Evolutionary conservation across 768 basidiomycete genomes (phyloP).

Genomic region (Austroboletus festivus): DNA sequence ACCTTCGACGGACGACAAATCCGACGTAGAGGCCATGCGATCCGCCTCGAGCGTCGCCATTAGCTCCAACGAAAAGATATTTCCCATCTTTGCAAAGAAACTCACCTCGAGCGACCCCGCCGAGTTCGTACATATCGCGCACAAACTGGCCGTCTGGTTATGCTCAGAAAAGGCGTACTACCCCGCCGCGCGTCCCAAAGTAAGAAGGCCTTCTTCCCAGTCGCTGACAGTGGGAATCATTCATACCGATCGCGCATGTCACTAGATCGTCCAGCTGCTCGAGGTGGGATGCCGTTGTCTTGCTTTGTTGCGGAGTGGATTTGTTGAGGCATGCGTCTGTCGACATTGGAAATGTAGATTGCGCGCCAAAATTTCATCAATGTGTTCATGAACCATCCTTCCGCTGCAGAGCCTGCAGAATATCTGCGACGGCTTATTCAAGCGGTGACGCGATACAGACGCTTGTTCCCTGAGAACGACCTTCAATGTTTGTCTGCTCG

Average conservation of each 20-base stretch:
- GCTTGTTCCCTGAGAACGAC: constrained; percentile 19
- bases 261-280: constrained; percentile 49
- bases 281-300: constrained; percentile 34
- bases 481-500: constrained; percentile 20
- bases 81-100: constrained; percentile 33
- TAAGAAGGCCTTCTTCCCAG: constrained; percentile 26
- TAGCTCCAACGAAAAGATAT: constrained; percentile 35
- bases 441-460: constrained; percentile 19
- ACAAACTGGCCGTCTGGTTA: constrained; percentile 46
- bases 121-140: constrained; percentile 21
- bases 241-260: neutral
- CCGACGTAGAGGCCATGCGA: constrained; percentile 12
- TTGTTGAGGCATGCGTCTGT: no score
- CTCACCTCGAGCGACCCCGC: constrained; percentile 29
- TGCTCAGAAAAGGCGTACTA: constrained; percentile 52
- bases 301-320: no score
- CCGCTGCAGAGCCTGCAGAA: constrained; percentile 3
- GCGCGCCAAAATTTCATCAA: constrained; percentile 18
- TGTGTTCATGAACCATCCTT: constrained; percentile 4
- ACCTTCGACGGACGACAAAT: neutral
- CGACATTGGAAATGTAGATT: constrained; percentile 16
- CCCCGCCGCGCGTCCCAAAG: constrained; percentile 45
- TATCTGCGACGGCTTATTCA: constrained; percentile 18
- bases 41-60: constrained; percentile 19
- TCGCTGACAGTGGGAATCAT: constrained; percentile 1